A percentile compares a stretch with the other conserved stretches of the same genome.
Conservation (phyloP, 176 grass and related monocot species). For the Avena atlantica region DNA sequence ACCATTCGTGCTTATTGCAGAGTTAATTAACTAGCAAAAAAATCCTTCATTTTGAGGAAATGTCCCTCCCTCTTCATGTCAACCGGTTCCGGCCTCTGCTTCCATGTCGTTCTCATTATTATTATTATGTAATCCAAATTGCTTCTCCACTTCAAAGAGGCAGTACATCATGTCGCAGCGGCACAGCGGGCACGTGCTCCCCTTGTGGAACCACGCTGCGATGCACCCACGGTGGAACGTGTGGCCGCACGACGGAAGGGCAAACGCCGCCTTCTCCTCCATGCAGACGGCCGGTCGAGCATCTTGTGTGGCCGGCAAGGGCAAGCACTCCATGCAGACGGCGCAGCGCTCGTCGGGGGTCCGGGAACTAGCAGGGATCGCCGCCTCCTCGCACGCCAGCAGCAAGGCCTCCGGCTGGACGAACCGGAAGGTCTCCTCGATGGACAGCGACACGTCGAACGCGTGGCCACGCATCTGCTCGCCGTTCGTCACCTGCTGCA, state of each 20-base stretch:
- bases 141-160: too few species aligned
- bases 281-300: too few species aligned
- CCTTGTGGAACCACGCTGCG: not conserved
- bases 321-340: not conserved
- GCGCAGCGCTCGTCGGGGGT: not conserved
- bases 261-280: not conserved
- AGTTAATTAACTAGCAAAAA: not conserved
- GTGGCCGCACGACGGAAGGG: not conserved
- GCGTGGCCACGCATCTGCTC: not conserved
- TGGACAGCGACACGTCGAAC: not conserved
- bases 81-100: too few species aligned
- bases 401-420: not conserved
- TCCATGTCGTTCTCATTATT: too few species aligned
- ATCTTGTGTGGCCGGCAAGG: not conserved
- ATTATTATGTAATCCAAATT: too few species aligned
- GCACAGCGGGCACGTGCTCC: slow-evolving; percentile 3
- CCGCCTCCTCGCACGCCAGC: not conserved
- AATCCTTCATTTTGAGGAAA: too few species aligned
- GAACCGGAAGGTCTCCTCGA: not conserved
- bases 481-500: not conserved
- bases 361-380: not conserved
- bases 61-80: too few species aligned
- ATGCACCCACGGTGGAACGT: not conserved
- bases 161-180: not conserved
- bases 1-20: not conserved